Evolutionary conservation across 257 asterid species (phyloP), one percentile per base, ranked within the genome.

Genomic region (Datura wrightii): DNA sequence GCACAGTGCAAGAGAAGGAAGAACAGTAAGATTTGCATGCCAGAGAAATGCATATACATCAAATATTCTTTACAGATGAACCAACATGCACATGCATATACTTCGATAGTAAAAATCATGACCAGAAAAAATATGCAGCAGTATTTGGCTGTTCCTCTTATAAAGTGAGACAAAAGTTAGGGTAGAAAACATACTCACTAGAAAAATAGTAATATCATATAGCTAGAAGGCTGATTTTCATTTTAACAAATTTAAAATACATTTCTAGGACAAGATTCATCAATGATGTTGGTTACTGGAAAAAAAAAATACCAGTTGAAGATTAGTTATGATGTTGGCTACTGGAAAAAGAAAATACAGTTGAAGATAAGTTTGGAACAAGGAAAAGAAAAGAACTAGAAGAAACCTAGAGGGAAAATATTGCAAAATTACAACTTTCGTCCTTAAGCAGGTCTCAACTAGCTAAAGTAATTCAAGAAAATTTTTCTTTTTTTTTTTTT

Each of bases 31-130:
- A 48, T 48, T 48, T 76, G 4, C 81, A 48, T 76, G 19, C 81
- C 81, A 76, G 81, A 76, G 19, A 76, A 76, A 76, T 76, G 44
- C 62, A 13, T 52, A 76, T 76, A 24, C 82, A 52, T 52, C 82
- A 24, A 48, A 53, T 1, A 11, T 6, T 5, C 10, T 24, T 11
- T 74, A 74, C 13, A 31, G 39, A 74, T 31, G 44, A 48, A 74
- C 19, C 60, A 24, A 53, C 81, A 24, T 6, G 60, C 44, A 11
- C 41, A 24, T 48, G 31, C 60, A 48, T 74, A 66, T 36, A 48
- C 24, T 72, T n/a, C 44, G 54, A 44, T 44, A n/a, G 37, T 19
- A n/a, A 46, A 48, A 72, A 46, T 72, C 37, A 72, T 10, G 80
- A 72, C 58, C 80, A 44, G 18, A 5, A 44, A 71, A 62, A 44